phyloP scores from a whole-genome alignment of 441 rosid genomes.

The Gossypium lobatum region DNA sequence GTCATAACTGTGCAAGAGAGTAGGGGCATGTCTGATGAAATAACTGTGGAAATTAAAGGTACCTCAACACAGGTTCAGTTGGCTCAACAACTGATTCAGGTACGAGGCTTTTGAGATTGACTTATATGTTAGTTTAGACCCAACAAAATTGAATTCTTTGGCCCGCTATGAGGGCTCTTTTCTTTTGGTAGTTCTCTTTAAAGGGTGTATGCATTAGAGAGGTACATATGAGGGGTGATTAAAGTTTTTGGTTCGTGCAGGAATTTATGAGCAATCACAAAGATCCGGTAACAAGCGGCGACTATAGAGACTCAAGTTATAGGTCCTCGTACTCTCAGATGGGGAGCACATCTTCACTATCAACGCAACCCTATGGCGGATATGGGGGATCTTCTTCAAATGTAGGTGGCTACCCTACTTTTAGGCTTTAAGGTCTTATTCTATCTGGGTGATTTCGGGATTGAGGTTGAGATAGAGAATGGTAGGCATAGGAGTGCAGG shows the following conservation, averaged over 20 bases:
- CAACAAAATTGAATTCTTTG: neutral
- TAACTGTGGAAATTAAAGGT: constrained; percentile 67
- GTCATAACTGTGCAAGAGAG: constrained; percentile 58
- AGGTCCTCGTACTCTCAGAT: constrained; percentile 42
- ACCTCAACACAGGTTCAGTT: constrained; percentile 58
- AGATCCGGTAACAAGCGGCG: constrained; percentile 39
- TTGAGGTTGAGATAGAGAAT: too few relatives aligned
- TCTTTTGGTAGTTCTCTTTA: neutral
- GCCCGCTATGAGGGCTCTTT: neutral
- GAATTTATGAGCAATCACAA: constrained; percentile 49
- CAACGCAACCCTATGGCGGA: constrained; percentile 40
- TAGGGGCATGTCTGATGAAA: constrained; percentile 50
- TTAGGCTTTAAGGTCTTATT: constrained; percentile 29
- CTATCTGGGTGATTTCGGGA: too few relatives aligned
- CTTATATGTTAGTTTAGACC: neutral
- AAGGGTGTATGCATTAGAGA: neutral
- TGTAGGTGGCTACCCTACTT: constrained; percentile 36
- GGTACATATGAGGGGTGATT: neutral
- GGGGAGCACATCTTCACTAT: constrained; percentile 30
- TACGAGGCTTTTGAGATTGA: constrained; percentile 19
- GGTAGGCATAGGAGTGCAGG: too few relatives aligned
- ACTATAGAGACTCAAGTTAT: constrained; percentile 34
- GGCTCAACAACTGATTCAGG: constrained; percentile 62
- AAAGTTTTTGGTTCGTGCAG: constrained; percentile 19
- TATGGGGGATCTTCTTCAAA: constrained; percentile 49